phyloP scores from a whole-genome alignment of 345 rosid species.

The Citrus medica region DNA sequence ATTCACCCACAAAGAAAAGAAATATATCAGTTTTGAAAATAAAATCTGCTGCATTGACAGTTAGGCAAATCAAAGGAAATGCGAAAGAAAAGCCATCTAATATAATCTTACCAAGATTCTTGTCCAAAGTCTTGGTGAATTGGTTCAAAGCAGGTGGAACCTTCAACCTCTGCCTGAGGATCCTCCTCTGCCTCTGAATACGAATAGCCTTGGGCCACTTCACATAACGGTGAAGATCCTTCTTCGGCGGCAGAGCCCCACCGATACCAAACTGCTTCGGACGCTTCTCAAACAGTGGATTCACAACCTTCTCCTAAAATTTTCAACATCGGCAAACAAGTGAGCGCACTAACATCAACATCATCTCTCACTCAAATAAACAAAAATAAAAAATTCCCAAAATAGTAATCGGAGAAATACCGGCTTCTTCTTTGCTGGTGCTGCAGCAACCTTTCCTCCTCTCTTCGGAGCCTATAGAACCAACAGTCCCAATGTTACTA shows the following conservation, averaged over 20 bases:
- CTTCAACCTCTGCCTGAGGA: slow-evolving; percentile 49
- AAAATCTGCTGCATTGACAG: background rate
- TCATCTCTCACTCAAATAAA: background rate
- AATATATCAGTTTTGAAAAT: no score
- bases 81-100: background rate
- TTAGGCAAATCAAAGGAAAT: background rate
- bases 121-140: slow-evolving; percentile 54
- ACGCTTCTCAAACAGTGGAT: slow-evolving; percentile 53
- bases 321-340: background rate
- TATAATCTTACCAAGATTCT: slow-evolving; percentile 38
- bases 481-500: background rate
- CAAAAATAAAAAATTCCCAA: no score
- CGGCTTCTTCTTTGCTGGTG: slow-evolving; percentile 27
- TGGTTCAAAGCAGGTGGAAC: slow-evolving; percentile 60
- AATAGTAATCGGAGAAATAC: background rate
- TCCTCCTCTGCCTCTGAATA: slow-evolving; percentile 54
- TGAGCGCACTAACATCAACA: background rate
- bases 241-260: slow-evolving; percentile 55
- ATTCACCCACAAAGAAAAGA: no score
- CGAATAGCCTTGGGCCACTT: slow-evolving; percentile 59
- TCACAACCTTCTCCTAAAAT: slow-evolving; percentile 42
- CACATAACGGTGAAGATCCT: slow-evolving; percentile 45
- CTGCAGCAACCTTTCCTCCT: slow-evolving; percentile 23
- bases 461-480: slow-evolving; percentile 21
- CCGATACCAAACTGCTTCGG: slow-evolving; percentile 62